These are phyloP conservation scores for Astragalus glycyphyllos DNA, from an alignment of 306 rosid genomes.

Conservation along the genomic window DNA sequence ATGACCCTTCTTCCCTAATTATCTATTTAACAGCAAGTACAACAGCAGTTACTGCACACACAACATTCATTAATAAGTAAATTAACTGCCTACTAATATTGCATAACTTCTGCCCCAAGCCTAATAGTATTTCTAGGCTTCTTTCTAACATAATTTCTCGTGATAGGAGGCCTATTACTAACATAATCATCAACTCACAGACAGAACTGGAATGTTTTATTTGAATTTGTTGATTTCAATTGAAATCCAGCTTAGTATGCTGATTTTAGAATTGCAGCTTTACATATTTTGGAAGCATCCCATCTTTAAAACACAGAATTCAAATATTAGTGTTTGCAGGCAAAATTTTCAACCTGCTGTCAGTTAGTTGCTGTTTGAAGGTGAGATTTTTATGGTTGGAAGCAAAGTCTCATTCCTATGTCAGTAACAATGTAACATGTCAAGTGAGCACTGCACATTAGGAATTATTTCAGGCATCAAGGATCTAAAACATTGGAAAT, in stretches of 20 bases:
- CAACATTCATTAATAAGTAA: no score
- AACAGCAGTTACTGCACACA: no score
- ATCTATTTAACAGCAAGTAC: no score
- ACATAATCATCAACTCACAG: not conserved
- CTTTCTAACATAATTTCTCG: no score
- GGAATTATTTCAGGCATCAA: slow-evolving; percentile 50
- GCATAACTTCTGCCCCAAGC: no score
- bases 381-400: slow-evolving; percentile 22
- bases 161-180: no score
- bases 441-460: slow-evolving; percentile 36
- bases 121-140: no score
- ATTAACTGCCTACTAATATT: no score
- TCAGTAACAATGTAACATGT: slow-evolving; percentile 24
- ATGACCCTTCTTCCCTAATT: no score
- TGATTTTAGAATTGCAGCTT: slow-evolving; percentile 7
- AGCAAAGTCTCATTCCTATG: slow-evolving; percentile 18
- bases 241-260: not conserved
- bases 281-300: slow-evolving; percentile 26
- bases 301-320: slow-evolving; percentile 10
- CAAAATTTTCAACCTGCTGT: not conserved
- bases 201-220: not conserved
- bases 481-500: slow-evolving; percentile 27
- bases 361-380: slow-evolving; percentile 23
- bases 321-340: not conserved
- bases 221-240: slow-evolving; percentile 6